These are phyloP conservation scores for Terfezia claveryi DNA, from an alignment of 495 filamentous ascomycete species.

Conservation along the genomic window DNA sequence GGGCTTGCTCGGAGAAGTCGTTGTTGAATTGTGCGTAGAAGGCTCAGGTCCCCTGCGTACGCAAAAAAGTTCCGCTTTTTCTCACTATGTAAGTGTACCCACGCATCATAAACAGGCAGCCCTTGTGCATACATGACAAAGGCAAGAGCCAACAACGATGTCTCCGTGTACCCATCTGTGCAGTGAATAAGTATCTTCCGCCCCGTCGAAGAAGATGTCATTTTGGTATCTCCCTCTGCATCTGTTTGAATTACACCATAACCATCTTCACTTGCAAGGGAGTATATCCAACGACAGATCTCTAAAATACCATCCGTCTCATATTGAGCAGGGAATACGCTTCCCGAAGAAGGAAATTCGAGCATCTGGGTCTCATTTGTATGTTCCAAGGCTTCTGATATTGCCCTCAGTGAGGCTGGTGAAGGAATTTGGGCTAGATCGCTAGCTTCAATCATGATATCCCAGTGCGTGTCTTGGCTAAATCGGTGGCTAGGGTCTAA, in stretches of 20 bases:
- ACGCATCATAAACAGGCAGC: conserved; percentile 56
- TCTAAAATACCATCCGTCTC: conserved; percentile 68
- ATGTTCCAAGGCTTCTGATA: conserved; percentile 32
- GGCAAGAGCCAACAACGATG: conserved; percentile 61
- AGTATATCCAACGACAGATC: conserved; percentile 74
- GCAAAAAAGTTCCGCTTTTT: conserved; percentile 87
- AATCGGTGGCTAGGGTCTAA: conserved; percentile 5
- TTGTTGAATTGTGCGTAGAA: conserved; percentile 51
- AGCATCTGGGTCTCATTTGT: conserved; percentile 36
- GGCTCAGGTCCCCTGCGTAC: conserved; percentile 68
- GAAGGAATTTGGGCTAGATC: conserved; percentile 53
- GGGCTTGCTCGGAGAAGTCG: conserved; percentile 39
- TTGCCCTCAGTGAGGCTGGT: conserved; percentile 30
- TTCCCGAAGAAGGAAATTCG: conserved; percentile 83
- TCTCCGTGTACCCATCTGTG: conserved; percentile 89
- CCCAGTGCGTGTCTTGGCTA: conserved; percentile 17
- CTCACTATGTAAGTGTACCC: conserved; percentile 61
- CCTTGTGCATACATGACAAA: conserved; percentile 83
- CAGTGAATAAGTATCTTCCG: conserved; percentile 74
- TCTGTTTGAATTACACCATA: conserved; percentile 28
- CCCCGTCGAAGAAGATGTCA: conserved; percentile 14
- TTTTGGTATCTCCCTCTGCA: conserved; percentile 32
- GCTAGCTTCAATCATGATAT: conserved; percentile 52
- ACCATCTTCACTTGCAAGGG: conserved; percentile 37
- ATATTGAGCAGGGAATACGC: conserved; percentile 55